Percentiles rank a stretch among this genome's conserved stretches.
Conservation (phyloP, 306 rosid species). For the Medicago ruthenica region DNA sequence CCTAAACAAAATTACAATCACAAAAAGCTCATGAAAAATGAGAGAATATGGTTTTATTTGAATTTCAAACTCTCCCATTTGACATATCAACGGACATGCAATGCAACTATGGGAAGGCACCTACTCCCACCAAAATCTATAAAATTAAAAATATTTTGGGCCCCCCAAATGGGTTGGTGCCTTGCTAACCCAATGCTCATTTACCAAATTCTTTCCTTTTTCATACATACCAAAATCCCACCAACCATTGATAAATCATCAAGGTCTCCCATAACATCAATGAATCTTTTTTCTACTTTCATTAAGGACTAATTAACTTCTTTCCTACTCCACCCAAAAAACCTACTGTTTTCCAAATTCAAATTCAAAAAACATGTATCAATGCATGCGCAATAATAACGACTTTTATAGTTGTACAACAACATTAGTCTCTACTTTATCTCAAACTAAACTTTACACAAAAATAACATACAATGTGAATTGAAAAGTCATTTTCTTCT, state of each 20-base stretch:
- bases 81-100: background rate
- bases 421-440: background rate
- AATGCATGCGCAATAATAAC: background rate
- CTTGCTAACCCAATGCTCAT: background rate
- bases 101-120: conserved; percentile 21
- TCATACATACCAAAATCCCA: conserved; percentile 23
- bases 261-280: background rate
- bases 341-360: conserved; percentile 5
- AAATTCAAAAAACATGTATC: background rate
- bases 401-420: background rate
- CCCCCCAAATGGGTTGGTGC: background rate
- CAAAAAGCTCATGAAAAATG: background rate
- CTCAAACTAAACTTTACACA: too few species aligned
- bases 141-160: background rate
- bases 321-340: background rate
- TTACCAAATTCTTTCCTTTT: conserved; percentile 1
- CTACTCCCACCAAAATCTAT: conserved; percentile 43
- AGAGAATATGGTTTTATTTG: conserved; percentile 14
- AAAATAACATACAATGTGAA: too few species aligned
- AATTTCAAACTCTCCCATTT: background rate
- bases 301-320: background rate
- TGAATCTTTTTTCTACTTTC: conserved; percentile 13
- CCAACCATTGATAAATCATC: conserved; percentile 27
- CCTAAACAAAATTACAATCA: background rate
- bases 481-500: too few species aligned